Percentiles rank a stretch among this genome's conserved stretches.
Conservation (phyloP, 2,329 filamentous ascomycete genomes). For the Pseudogymnoascus destructans region DNA sequence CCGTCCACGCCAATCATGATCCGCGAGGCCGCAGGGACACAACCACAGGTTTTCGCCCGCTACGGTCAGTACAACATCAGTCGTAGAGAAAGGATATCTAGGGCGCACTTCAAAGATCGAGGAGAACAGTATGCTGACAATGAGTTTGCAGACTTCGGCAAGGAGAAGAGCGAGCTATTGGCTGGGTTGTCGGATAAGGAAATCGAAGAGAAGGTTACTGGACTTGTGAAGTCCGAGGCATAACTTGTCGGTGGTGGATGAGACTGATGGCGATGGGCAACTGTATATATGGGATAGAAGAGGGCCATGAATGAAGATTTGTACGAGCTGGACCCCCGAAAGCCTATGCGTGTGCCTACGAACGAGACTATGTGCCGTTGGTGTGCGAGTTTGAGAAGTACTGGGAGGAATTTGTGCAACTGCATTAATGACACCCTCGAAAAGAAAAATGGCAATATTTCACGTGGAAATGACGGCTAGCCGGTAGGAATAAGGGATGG, state of each 20-base stretch:
- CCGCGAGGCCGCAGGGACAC: slow-evolving; percentile 74
- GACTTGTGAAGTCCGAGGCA: slow-evolving; percentile 41
- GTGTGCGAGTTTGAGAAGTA: not conserved
- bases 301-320: slow-evolving; percentile 5
- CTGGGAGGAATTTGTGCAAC: not conserved
- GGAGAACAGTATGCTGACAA: slow-evolving; percentile 15
- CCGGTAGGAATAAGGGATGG: not conserved
- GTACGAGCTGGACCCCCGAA: not conserved
- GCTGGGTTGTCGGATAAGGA: slow-evolving; percentile 54
- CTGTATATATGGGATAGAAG: slow-evolving; percentile 5
- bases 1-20: slow-evolving; percentile 87
- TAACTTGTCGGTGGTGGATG: slow-evolving; percentile 15
- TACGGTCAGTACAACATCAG: slow-evolving; percentile 49
- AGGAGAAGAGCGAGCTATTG: slow-evolving; percentile 52
- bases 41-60: slow-evolving; percentile 80
- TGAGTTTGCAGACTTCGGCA: slow-evolving; percentile 44
- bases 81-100: not conserved
- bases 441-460: not conserved
- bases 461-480: not conserved
- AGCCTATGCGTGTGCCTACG: not conserved
- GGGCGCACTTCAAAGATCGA: not conserved
- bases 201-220: slow-evolving; percentile 55
- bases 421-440: not conserved
- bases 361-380: not conserved
- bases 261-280: not conserved